Evolutionary conservation across 768 basidiomycete genomes (phyloP), one percentile per base, ranked within the genome.

Genomic region (Suillus subalutaceus): DNA sequence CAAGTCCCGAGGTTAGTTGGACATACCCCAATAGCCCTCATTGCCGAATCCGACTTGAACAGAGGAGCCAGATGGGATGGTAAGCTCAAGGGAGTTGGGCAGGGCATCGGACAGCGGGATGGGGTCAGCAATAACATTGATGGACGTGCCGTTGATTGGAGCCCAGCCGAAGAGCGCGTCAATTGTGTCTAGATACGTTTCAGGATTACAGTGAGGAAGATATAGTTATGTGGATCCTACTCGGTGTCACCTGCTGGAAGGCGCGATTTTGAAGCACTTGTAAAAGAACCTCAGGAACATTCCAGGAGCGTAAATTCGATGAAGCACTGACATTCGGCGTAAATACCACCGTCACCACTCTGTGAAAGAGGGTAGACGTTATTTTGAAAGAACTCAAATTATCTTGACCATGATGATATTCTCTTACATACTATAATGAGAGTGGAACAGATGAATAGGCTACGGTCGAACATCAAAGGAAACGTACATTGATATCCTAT

Each of bases 271-370:
- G 88, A 3, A 90, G 79, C 20, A 90, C 88, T 88, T 67, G 0
- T 64, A 62, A 37, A 37, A 10, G 41, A 50, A n/a, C 1, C 20
- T 56, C 35, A 56, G 67, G 40, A 68, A 64, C 40, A 2, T 12
- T 4, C 10, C 62, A 40, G 38, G 6, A 55, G 26, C 6, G 26
- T 30, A 12, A 44, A 61, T n/a, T 16, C 13, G 50, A 16, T 15
- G 59, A 12, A 30, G 32, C 40, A 57, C 80, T 59, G 60, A 87
- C 88, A 72, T 74, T 90, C 89, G 5, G 82, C 88, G 60, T 90
- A 90, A n/a, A 90, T 72, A 2, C 89, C 88, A 41, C 89, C 88
- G 66, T 90, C 89, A 23, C 88, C 87, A 66, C 88, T 88, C 87
- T 90, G 60, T 18, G 16, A 1, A 59, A 26, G 26, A 41, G 38